Evolutionary conservation across 129 eudicot genomes (phyloP).

Genomic region (Flaveria ramosissima): DNA sequence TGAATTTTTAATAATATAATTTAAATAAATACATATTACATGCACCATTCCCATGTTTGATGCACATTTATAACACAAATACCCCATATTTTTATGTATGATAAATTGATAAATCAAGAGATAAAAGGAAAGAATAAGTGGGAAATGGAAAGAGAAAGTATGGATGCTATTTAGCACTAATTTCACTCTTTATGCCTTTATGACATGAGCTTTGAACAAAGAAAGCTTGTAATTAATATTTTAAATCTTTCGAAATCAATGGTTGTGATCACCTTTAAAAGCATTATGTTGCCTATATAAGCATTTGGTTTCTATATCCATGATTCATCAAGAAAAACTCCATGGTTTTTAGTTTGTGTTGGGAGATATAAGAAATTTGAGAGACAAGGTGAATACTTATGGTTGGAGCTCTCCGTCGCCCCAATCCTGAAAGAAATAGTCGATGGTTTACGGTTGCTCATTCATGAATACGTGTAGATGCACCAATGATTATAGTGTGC

Average conservation of each 20-base stretch:
- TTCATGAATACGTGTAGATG: slow-evolving; percentile 42
- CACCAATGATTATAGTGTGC: slow-evolving; percentile 19
- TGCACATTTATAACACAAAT: too few relatives aligned
- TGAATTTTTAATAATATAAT: background rate
- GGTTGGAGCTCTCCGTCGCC: slow-evolving; percentile 45
- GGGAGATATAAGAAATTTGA: background rate
- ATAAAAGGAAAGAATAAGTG: slow-evolving; percentile 28
- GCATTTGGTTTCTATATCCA: slow-evolving; percentile 15
- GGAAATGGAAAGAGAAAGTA: slow-evolving; percentile 26
- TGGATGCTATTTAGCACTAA: slow-evolving; percentile 42
- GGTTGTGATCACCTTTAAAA: slow-evolving; percentile 24
- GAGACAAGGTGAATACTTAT: slow-evolving; percentile 11
- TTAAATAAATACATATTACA: background rate
- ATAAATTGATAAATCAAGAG: background rate
- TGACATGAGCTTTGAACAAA: slow-evolving; percentile 37
- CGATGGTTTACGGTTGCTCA: slow-evolving; percentile 25
- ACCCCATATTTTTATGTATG: background rate
- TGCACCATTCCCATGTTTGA: background rate
- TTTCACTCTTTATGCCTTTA: slow-evolving; percentile 28
- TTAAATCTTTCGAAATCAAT: slow-evolving; percentile 21
- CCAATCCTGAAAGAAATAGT: slow-evolving; percentile 32
- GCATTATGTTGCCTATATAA: slow-evolving; percentile 37
- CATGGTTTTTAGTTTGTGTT: background rate
- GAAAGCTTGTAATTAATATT: slow-evolving; percentile 28
- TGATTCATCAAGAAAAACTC: slow-evolving; percentile 9